Percentiles rank a stretch among this genome's conserved stretches.
These are phyloP conservation scores for Viola pubescens DNA, from an alignment of 441 rosid species.

Conservation along the genomic window DNA sequence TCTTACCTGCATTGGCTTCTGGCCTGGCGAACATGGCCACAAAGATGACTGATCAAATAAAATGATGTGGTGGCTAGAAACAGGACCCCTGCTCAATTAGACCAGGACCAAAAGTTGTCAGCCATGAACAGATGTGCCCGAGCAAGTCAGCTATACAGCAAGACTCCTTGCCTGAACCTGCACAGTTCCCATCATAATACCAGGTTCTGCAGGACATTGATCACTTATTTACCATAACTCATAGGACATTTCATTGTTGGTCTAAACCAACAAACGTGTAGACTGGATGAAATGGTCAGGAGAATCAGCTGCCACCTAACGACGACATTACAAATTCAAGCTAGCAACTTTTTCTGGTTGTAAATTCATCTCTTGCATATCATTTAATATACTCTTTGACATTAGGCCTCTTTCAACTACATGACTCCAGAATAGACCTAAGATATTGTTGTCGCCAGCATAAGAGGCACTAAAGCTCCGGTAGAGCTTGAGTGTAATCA, in stretches of 20 bases:
- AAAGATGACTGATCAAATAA: too few relatives aligned
- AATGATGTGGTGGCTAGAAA: too few relatives aligned
- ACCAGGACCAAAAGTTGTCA: not conserved
- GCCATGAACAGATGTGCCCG: not conserved
- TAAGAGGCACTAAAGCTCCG: conserved; percentile 53
- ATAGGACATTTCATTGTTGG: not conserved
- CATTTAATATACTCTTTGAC: conserved; percentile 55
- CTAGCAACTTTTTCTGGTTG: not conserved
- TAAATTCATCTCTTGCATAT: conserved; percentile 25
- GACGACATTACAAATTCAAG: not conserved
- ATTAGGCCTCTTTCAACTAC: conserved; percentile 52
- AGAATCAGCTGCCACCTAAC: not conserved
- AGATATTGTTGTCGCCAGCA: conserved; percentile 37
- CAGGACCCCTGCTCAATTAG: not conserved
- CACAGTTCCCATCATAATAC: not conserved
- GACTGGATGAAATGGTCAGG: not conserved
- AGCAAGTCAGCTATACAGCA: not conserved
- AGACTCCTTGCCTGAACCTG: not conserved
- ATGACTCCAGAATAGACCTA: conserved; percentile 67
- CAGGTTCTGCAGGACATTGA: too few relatives aligned
- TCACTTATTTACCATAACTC: not conserved
- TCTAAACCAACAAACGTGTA: not conserved
- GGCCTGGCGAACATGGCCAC: not conserved
- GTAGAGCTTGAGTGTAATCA: conserved; percentile 63
- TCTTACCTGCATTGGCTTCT: not conserved